A percentile compares a stretch with the other conserved stretches of the same genome.
Evolutionary conservation across 345 rosid species (phyloP).

Genomic region (Rhizophora mangle): DNA sequence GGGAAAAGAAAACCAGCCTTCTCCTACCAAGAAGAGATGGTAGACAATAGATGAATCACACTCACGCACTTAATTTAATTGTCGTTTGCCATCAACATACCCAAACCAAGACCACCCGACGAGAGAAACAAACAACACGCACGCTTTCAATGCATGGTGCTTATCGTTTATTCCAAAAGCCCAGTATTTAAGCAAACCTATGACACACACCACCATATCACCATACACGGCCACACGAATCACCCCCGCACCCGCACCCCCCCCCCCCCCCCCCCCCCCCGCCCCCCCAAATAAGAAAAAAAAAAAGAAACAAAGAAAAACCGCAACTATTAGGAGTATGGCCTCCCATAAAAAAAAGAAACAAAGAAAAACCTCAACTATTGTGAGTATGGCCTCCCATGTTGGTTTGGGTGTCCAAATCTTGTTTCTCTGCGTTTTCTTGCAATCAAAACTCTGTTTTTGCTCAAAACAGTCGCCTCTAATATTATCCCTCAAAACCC

Average conservation of each 20-base stretch:
- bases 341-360: slow-evolving; percentile 1
- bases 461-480: slow-evolving; percentile 36
- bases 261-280: no score
- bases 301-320: background rate
- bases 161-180: background rate
- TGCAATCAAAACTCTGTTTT: slow-evolving; percentile 22
- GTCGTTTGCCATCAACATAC: background rate
- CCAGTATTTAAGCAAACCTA: slow-evolving; percentile 2
- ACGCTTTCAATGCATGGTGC: background rate
- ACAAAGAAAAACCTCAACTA: background rate
- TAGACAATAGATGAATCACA: no score
- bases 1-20: background rate
- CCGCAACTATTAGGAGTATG: slow-evolving; percentile 7
- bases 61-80: background rate
- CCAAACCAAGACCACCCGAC: background rate
- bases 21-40: background rate
- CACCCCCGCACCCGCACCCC: no score
- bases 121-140: background rate
- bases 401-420: slow-evolving; percentile 2
- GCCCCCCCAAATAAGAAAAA: no score
- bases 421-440: slow-evolving; percentile 35
- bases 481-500: slow-evolving; percentile 48
- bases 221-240: no score
- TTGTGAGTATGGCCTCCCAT: slow-evolving; percentile 15
- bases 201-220: no score